Evolutionary conservation across 176 grass and related monocot genomes (phyloP).

Genomic region (Hsuehochloa calcarea): DNA sequence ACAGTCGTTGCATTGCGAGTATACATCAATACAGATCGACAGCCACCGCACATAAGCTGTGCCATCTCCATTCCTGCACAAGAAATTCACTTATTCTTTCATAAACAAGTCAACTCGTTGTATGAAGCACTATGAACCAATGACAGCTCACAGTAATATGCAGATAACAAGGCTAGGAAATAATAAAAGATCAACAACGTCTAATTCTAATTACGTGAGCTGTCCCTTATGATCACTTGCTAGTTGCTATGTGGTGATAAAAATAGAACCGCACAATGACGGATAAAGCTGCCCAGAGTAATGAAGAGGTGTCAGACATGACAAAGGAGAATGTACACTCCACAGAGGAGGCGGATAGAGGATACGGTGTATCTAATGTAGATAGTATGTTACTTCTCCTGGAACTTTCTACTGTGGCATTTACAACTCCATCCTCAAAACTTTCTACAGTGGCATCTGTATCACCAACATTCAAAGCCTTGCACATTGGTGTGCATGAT

Average conservation of each 20-base stretch:
- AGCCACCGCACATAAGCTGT: slow-evolving; percentile 72
- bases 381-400: neutral
- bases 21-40: slow-evolving; percentile 78
- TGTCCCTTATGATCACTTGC: neutral
- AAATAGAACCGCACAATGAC: neutral
- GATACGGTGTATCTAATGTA: neutral
- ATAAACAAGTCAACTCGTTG: slow-evolving; percentile 27
- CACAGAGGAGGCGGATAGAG: neutral
- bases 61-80: slow-evolving; percentile 67
- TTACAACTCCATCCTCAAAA: neutral
- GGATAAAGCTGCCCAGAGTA: neutral
- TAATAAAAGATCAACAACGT: neutral
- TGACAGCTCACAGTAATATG: neutral
- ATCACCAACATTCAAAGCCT: neutral
- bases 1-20: slow-evolving; percentile 61
- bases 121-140: slow-evolving; percentile 13
- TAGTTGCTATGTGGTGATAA: neutral
- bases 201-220: slow-evolving; percentile 5
- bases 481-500: neutral
- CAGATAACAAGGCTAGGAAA: neutral
- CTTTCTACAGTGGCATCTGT: neutral
- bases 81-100: slow-evolving; percentile 28
- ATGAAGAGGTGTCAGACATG: neutral
- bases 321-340: neutral
- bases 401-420: neutral